phyloP scores from a whole-genome alignment of 257 asterid species.

The Fraxinus cuspidata region DNA sequence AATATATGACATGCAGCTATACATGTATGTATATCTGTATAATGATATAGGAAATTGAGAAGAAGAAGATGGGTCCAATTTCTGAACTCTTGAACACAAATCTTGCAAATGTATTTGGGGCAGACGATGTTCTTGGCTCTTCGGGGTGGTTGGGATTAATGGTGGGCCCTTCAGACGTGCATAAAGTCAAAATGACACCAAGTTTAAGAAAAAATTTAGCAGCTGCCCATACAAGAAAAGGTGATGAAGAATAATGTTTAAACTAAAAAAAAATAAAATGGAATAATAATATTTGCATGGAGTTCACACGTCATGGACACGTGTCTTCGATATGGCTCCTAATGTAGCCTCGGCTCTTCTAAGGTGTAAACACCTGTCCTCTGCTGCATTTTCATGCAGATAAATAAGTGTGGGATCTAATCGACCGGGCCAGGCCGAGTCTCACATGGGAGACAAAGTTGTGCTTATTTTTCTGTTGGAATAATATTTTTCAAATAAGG shows the following conservation, averaged over 20 bases:
- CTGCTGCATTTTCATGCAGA: neutral
- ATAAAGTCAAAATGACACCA: neutral
- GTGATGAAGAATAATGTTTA: neutral
- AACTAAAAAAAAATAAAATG: too few species aligned
- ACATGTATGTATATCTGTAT: constrained; percentile 8
- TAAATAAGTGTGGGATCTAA: constrained; percentile 18
- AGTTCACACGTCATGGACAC: constrained; percentile 50
- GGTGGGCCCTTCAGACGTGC: constrained; percentile 7
- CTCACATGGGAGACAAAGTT: neutral
- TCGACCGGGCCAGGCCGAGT: neutral
- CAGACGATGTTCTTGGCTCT: neutral
- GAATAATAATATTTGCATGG: constrained; percentile 30
- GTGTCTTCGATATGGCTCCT: constrained; percentile 34
- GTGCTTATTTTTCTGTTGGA: neutral
- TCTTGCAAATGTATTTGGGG: constrained; percentile 8
- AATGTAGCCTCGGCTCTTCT: constrained; percentile 10
- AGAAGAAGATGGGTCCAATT: neutral
- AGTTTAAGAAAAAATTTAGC: neutral
- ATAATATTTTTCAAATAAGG: too few species aligned
- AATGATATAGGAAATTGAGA: neutral
- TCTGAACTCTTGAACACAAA: neutral
- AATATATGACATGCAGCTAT: constrained; percentile 2
- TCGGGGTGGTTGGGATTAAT: neutral
- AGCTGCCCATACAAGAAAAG: constrained; percentile 7
- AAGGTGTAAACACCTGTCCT: constrained; percentile 46